These are phyloP conservation scores for Cydonia oblonga DNA, from an alignment of 331 rosid species.

Conservation along the genomic window DNA sequence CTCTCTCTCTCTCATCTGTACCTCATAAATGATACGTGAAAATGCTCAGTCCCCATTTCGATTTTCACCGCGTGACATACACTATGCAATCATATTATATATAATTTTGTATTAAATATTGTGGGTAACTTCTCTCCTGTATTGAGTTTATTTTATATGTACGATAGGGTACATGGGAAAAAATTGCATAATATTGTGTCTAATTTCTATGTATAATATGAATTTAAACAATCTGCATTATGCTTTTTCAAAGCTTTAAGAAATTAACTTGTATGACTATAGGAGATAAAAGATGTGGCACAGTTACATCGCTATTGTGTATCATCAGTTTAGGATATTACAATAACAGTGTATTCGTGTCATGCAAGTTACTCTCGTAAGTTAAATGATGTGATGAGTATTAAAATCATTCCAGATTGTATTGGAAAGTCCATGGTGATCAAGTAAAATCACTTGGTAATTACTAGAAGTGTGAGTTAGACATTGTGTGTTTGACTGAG, in stretches of 20 bases:
- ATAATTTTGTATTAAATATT: no score
- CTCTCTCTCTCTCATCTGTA: background rate
- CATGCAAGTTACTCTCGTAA: no score
- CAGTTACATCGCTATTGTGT: background rate
- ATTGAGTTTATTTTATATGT: background rate
- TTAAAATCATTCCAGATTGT: no score
- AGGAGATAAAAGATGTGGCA: background rate
- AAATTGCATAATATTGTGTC: background rate
- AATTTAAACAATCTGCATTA: background rate
- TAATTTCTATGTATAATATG: background rate
- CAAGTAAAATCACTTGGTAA: background rate
- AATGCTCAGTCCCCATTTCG: background rate
- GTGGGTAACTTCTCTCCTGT: background rate
- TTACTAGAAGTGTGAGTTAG: background rate
- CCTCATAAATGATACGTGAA: constrained; percentile 17
- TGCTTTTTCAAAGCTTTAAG: background rate
- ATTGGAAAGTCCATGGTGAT: background rate
- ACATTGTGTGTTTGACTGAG: background rate
- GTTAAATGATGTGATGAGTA: background rate
- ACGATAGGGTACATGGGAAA: background rate
- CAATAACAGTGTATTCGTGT: no score
- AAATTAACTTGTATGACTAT: background rate
- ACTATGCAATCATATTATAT: background rate
- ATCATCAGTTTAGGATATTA: no score
- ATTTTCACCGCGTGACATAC: background rate